Base-by-base conservation (phyloP, 140 eudicot genomes). In the Stevia rebaudiana region DNA sequence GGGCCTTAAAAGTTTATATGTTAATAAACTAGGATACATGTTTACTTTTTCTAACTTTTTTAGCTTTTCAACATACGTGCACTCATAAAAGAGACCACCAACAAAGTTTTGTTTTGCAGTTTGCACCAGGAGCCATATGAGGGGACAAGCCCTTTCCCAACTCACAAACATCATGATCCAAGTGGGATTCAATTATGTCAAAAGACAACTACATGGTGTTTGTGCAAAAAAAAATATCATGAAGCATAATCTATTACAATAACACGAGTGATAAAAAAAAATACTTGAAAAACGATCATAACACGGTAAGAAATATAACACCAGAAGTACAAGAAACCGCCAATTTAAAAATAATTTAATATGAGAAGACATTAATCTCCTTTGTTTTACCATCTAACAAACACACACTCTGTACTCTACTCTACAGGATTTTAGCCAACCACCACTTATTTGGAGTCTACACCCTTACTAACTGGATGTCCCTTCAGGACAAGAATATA, bases 41-140 rank as follows among this genome's bases (percentile, higher is more conserved):
- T 41, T 40, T 43, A 25, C 25, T 51, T 67, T 67, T 67, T 67
- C 63, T 68, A 53, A 35, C 65, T 68, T 68, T 68, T 59, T 41
- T 39, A 68, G 54, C 35, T 55, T 40, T 41, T 56, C 35, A 54
- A 37, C 46, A 51, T 53, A 67, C 28, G 40, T 36, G 41, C 63
- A 50, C 39, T 67, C 64, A 22, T 54, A 68, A 68, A 68, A 53
- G 65, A 40, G 24, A 48, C 60, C 30, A 39, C 65, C 64, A 54
- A 41, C 65, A 68, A 22, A 16, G 23, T 55, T 23, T 39, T 52
- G 53, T 24, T 52, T 39, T 67, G 63, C 42, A 52, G 3, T 1
- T 41, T 5, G n/a, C 47, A 54, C 28, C 12, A 67, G 18, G 33
- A 28, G 33, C 41, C 41, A n/a, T 52, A 23, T 16, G 36, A 53